Conservation (phyloP, 2,329 filamentous ascomycete genomes). For the Aspergillus awamori region DNA sequence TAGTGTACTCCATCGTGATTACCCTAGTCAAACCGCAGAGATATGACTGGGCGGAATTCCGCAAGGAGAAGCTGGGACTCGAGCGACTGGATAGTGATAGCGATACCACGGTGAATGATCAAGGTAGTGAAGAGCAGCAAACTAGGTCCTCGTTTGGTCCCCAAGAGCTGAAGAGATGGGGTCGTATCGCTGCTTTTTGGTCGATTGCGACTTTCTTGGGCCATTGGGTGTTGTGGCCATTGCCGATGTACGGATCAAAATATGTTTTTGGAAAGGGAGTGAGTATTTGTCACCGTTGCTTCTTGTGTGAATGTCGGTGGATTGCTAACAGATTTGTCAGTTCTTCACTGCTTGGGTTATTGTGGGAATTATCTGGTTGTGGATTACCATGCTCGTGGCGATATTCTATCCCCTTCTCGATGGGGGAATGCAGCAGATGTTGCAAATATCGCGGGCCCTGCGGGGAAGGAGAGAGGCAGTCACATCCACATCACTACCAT, state of each 20-base stretch:
- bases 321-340: conserved; percentile 13
- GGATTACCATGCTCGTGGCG: conserved; percentile 54
- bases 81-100: conserved; percentile 29
- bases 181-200: conserved; percentile 51
- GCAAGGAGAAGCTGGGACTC: conserved; percentile 34
- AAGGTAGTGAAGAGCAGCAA: neutral
- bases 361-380: conserved; percentile 57
- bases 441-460: conserved; percentile 22
- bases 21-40: conserved; percentile 50
- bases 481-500: no score
- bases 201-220: conserved; percentile 55
- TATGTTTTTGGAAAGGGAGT: conserved; percentile 53
- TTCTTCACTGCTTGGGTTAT: conserved; percentile 58
- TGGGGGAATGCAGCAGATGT: conserved; percentile 42
- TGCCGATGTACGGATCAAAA: conserved; percentile 58
- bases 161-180: conserved; percentile 51
- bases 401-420: conserved; percentile 56
- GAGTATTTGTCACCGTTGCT: conserved; percentile 9
- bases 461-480: neutral
- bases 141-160: conserved; percentile 28
- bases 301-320: neutral
- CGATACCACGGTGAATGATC: neutral
- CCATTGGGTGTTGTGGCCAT: conserved; percentile 58
- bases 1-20: conserved; percentile 54
- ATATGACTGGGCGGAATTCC: conserved; percentile 46